A percentile compares a stretch with the other conserved stretches of the same genome.
Conservation (phyloP, 2,329 filamentous ascomycete genomes). For the Simplicillium aogashimaense region DNA sequence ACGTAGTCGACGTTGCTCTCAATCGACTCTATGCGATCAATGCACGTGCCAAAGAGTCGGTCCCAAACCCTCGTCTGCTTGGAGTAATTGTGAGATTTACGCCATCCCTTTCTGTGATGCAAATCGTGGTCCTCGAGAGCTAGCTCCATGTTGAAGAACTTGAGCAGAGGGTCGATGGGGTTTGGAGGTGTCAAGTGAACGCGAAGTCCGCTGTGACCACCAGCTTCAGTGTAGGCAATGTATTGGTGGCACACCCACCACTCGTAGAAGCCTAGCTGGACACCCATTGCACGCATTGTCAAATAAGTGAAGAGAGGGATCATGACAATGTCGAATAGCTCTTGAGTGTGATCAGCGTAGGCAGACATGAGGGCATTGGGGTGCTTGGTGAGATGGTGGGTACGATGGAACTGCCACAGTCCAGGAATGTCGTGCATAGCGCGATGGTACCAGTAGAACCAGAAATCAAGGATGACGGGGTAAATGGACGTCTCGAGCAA, state of each 20-base stretch:
- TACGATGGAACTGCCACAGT: conserved; percentile 30
- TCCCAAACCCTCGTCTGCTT: conserved; percentile 25
- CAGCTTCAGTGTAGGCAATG: conserved; percentile 25
- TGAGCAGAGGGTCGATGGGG: conserved; percentile 20
- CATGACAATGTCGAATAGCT: conserved; percentile 27
- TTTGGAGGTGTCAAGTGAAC: conserved; percentile 20
- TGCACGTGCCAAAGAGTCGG: too few species aligned
- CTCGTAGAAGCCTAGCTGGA: conserved; percentile 33
- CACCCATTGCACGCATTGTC: conserved; percentile 17
- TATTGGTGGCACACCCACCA: conserved; percentile 35
- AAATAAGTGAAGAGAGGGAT: conserved; percentile 26
- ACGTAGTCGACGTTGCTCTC: too few species aligned
- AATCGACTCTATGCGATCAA: too few species aligned
- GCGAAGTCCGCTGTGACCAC: conserved; percentile 25
- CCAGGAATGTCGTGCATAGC: conserved; percentile 25
- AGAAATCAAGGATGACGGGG: conserved; percentile 23
- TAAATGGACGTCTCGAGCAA: conserved; percentile 25
- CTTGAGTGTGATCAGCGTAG: conserved; percentile 28
- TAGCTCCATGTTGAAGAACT: conserved; percentile 20
- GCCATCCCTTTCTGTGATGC: conserved; percentile 19
- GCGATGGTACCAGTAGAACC: conserved; percentile 30
- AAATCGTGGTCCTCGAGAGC: conserved; percentile 24
- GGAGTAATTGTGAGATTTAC: conserved; percentile 23
- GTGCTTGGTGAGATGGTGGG: conserved; percentile 31
- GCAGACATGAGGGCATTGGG: conserved; percentile 27